Conservation (phyloP, 202 grass and related monocot genomes). For the Brachypodium distachyon region DNA sequence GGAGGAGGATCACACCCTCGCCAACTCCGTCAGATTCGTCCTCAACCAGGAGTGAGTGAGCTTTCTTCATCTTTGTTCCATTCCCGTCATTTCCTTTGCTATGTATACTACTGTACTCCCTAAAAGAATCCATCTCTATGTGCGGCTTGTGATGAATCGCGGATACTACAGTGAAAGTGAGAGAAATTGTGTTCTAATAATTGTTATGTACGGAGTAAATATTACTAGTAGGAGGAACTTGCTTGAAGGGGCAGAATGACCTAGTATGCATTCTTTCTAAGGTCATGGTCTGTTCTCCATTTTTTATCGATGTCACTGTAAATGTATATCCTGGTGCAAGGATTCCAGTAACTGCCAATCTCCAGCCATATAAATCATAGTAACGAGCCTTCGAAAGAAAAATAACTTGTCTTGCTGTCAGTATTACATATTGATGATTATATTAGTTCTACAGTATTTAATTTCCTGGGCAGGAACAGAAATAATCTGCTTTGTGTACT, state of each 20-base stretch:
- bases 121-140: background rate
- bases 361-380: background rate
- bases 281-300: background rate
- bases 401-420: background rate
- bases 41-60: slow-evolving; percentile 90
- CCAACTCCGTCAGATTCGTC: slow-evolving; percentile 68
- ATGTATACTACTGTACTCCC: no score
- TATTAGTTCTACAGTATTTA: background rate
- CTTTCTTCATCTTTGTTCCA: background rate
- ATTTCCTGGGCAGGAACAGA: background rate
- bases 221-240: background rate
- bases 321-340: background rate
- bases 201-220: no score
- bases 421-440: background rate
- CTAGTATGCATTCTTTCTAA: background rate
- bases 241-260: background rate
- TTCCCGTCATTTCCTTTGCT: no score
- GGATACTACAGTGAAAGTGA: background rate
- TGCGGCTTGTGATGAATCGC: background rate
- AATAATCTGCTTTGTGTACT: background rate
- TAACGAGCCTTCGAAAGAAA: background rate
- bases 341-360: background rate
- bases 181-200: background rate
- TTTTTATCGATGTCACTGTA: background rate
- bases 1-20: slow-evolving; percentile 91